Evolutionary conservation across 805 yeast genomes (phyloP), one percentile per base, ranked within the genome.

Genomic region (Hanseniaspora thailandica): DNA sequence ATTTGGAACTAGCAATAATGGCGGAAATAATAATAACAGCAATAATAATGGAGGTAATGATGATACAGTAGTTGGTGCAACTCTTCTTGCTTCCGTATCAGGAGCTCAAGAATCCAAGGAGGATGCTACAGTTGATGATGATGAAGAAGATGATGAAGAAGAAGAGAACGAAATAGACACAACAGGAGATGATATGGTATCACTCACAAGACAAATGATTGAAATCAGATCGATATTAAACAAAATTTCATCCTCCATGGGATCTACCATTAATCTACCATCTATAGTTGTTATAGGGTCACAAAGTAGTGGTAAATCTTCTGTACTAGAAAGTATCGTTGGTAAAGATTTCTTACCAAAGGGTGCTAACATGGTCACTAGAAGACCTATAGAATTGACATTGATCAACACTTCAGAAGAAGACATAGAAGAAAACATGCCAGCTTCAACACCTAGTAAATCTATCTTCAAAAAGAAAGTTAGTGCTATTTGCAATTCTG

Each of bases 281-380:
- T 84, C 97, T 0, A 93, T 93, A 61, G 97, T 93, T 30, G 98
- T 93, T 2, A 79, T 93, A 57, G 99, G 99, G 0, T 90, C 97
- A 1, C 99, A 93, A 70, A 85, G 95, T 7, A 86, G 96, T 41
- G 99, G 99, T 44, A 93, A 93, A 66, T 87, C 97, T 0, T 90
- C 97, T 1, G 98, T 93, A 1, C 74, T 93, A 46, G 98, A 93
- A 66, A 79, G 96, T 6, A 85, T 93, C 55, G 99, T 93, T 5
- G 99, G 99, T n/a, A 95, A 86, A 60, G 97, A 93, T 65, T 93
- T 93, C 60, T 71, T 93, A 55, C 99, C 99, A 34, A 93, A 93
- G 67, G 99, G 99, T 31, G 79, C 86, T 40, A 93, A 94, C 64
- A 94, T 93, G 98, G 98, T 94, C 33, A 93, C 99, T 0, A 78